These are phyloP conservation scores for Fomitopsis pinicola DNA, from an alignment of 1,284 basidiomycete genomes.

Conservation along the genomic window DNA sequence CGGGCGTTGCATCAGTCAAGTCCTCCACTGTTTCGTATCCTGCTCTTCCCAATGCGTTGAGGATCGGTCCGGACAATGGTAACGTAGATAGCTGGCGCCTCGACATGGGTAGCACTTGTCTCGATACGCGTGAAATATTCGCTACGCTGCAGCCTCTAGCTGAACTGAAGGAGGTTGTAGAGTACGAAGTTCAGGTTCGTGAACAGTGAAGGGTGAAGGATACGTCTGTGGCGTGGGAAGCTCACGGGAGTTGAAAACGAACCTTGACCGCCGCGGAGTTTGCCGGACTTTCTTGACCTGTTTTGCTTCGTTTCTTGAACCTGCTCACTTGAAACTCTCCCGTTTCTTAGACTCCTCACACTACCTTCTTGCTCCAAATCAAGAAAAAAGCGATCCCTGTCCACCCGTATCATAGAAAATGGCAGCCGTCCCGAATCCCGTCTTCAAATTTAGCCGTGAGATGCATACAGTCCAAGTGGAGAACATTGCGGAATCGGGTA, in stretches of 20 bases:
- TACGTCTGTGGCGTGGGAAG: conserved; percentile 24
- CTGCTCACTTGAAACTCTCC: conserved; percentile 6
- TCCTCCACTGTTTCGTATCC: conserved; percentile 51
- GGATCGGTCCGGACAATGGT: conserved; percentile 31
- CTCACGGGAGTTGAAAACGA: conserved; percentile 2
- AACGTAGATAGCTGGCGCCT: conserved; percentile 32
- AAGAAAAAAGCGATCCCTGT: conserved; percentile 3
- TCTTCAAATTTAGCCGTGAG: conserved; percentile 33
- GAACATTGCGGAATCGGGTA: conserved; percentile 38
- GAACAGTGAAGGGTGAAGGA: conserved; percentile 1
- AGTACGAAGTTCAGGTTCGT: background rate
- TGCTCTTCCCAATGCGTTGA: conserved; percentile 39
- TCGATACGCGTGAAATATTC: background rate
- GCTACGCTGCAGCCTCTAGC: background rate
- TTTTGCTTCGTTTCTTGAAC: conserved; percentile 16
- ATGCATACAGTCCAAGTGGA: conserved; percentile 39
- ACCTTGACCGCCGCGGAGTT: conserved; percentile 12
- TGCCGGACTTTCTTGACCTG: conserved; percentile 20
- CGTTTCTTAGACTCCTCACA: conserved; percentile 7
- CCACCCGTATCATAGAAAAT: conserved; percentile 8
- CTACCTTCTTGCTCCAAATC: conserved; percentile 10
- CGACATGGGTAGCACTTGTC: conserved; percentile 14
- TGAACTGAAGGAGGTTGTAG: background rate
- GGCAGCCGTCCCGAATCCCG: conserved; percentile 20
- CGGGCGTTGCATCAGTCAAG: conserved; percentile 34